These are phyloP conservation scores for Fusarium acutatum DNA, from an alignment of 2,329 filamentous ascomycete species.

Conservation along the genomic window DNA sequence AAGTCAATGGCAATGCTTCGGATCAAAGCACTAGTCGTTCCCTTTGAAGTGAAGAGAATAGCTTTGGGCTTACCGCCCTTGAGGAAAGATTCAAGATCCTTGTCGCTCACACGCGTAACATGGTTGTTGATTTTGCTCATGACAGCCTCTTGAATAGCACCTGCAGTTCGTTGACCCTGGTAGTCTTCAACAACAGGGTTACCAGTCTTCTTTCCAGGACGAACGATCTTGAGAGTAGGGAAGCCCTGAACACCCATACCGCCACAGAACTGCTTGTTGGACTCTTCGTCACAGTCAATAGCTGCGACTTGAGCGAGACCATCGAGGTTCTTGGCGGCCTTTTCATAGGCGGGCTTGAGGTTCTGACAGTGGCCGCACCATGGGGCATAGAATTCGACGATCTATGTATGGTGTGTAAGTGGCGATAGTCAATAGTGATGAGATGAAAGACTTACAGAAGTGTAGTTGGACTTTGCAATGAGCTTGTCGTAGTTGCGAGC, in stretches of 20 bases:
- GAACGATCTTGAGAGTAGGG: conserved; percentile 93
- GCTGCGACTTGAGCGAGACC: conserved; percentile 95
- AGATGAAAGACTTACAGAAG: conserved; percentile 71
- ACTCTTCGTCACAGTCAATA: conserved; percentile 92
- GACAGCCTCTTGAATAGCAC: conserved; percentile 86
- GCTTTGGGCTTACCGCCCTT: conserved; percentile 80
- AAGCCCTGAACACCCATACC: conserved; percentile 91
- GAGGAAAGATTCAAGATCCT: conserved; percentile 80
- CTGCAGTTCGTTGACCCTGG: conserved; percentile 82
- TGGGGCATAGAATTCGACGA: conserved; percentile 90
- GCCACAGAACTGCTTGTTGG: conserved; percentile 88
- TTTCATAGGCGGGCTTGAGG: conserved; percentile 95
- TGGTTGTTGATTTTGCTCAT: conserved; percentile 91
- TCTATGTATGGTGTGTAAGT: conserved; percentile 53
- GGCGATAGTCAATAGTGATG: neutral
- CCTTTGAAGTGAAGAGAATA: conserved; percentile 93
- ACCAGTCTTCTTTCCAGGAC: conserved; percentile 80
- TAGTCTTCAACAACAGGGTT: conserved; percentile 91
- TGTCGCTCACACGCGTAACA: conserved; percentile 82
- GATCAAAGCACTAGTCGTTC: conserved; percentile 82
- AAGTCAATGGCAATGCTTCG: conserved; percentile 92
- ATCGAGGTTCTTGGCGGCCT: conserved; percentile 87
- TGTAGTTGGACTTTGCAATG: conserved; percentile 90
- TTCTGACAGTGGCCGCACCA: conserved; percentile 99
- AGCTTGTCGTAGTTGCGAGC: conserved; percentile 81